These are phyloP conservation scores for Globisporangium abappressorium DNA, from an alignment of 352 stramenopile species.

Conservation along the genomic window DNA sequence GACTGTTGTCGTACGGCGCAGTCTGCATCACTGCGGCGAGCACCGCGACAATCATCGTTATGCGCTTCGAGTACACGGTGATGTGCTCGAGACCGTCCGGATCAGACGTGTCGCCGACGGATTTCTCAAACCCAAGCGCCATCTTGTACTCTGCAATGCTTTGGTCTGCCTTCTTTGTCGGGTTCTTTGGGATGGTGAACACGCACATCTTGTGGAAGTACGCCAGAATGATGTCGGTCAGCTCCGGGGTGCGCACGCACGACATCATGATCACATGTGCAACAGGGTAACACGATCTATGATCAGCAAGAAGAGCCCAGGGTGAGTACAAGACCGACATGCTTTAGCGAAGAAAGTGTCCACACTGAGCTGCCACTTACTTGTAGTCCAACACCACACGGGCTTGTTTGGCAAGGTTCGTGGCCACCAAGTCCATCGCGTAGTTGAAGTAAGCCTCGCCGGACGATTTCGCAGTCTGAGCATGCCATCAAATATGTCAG, in stretches of 20 bases:
- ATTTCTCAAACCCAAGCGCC: constrained; percentile 61
- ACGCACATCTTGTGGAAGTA: constrained; percentile 77
- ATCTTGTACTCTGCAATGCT: constrained; percentile 63
- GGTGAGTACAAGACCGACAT: no score
- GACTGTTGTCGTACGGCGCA: constrained; percentile 48
- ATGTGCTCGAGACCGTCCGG: constrained; percentile 66
- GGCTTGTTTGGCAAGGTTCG: constrained; percentile 68
- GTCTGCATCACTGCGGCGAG: constrained; percentile 74
- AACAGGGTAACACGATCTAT: constrained; percentile 64
- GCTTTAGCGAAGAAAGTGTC: background rate
- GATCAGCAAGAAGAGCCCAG: background rate
- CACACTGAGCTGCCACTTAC: constrained; percentile 23
- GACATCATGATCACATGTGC: constrained; percentile 78
- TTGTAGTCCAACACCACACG: constrained; percentile 73
- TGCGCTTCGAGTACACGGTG: constrained; percentile 74
- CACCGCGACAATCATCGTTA: constrained; percentile 74
- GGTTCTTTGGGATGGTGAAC: constrained; percentile 67
- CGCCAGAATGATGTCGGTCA: constrained; percentile 66
- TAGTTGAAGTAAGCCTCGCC: constrained; percentile 70
- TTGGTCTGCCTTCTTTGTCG: constrained; percentile 48
- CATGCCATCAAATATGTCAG: background rate
- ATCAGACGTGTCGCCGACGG: constrained; percentile 56
- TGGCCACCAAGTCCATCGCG: constrained; percentile 65
- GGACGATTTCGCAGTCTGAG: constrained; percentile 47
- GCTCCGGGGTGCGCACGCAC: constrained; percentile 65